Evolutionary conservation across 129 eudicot species (phyloP), one percentile per base, ranked within the genome.

Genomic region (Logfia minima): DNA sequence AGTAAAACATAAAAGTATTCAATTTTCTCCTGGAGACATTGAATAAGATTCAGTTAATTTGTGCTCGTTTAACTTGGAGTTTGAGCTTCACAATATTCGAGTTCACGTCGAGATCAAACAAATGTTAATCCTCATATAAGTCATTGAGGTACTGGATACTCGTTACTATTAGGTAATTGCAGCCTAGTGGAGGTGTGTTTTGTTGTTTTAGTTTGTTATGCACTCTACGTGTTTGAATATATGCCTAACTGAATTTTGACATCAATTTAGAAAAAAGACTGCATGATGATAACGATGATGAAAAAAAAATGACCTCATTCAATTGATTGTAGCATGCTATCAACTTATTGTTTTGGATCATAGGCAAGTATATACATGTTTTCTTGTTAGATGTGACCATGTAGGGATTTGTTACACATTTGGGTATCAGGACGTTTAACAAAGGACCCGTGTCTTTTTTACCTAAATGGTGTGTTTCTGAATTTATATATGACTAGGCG

Each of bases 211-310:
- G 1, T 6, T 28, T 59, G 5, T 39, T 74, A 23, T 74, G 65
- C 78, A 37, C 59, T 37, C 41, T 16, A 60, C 70, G 8, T 60
- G 78, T 43, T 74, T 60, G 78, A 39, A 60, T 23, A 60, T 34
- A 74, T 74, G 78, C 59, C 56, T 60, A 74, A 26, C 39, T 29
- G 65, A 53, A 55, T 55, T 72, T 72, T 31, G 59, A 16, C 69
- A 21, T 35, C 48, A 5, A 22, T 16, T 61, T 5, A 55, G 2
- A 3, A 65, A 29, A 26, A 8, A 32, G n/a, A 34, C 13, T 74
- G 18, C 32, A 37, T 60, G 4, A 53, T 16, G 59, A 61, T 61
- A 61, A 61, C 24, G 4, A 11, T 5, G 16, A 6, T 28, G 32
- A 6, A 1, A 29, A 14, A 13, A 28, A 5, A 14, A n/a, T 63